Conservation (phyloP, 2,329 filamentous ascomycete genomes). For the Sporothrix pallida region DNA sequence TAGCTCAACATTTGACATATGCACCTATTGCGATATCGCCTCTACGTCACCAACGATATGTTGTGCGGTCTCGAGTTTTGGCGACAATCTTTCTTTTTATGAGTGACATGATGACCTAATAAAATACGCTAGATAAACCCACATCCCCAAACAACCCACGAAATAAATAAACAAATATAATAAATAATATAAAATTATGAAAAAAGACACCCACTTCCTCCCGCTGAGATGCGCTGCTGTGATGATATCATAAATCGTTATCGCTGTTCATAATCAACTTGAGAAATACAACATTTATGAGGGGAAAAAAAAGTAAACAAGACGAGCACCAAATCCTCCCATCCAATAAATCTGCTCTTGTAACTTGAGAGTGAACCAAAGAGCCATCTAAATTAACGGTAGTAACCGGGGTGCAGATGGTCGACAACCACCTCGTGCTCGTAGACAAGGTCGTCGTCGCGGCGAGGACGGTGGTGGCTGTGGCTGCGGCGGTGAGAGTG, state of each 20-base stretch:
- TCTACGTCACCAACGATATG: too few relatives aligned
- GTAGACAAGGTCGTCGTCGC: constrained; percentile 67
- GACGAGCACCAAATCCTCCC: neutral
- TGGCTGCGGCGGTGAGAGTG: constrained; percentile 46
- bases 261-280: constrained; percentile 27
- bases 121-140: neutral
- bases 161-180: neutral
- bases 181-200: neutral
- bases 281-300: neutral
- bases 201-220: neutral
- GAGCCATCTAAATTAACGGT: constrained; percentile 36
- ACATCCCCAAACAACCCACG: neutral
- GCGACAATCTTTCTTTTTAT: neutral
- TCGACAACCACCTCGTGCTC: constrained; percentile 74
- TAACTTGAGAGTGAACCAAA: neutral
- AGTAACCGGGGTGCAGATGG: constrained; percentile 42
- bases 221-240: constrained; percentile 17
- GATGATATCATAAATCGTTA: constrained; percentile 30
- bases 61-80: neutral
- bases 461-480: constrained; percentile 40
- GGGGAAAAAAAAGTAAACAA: neutral
- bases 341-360: neutral
- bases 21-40: neutral
- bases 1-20: neutral
- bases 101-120: neutral